These are phyloP conservation scores for Aspergillus sergii DNA, from an alignment of 2,329 filamentous ascomycete genomes.

Conservation along the genomic window DNA sequence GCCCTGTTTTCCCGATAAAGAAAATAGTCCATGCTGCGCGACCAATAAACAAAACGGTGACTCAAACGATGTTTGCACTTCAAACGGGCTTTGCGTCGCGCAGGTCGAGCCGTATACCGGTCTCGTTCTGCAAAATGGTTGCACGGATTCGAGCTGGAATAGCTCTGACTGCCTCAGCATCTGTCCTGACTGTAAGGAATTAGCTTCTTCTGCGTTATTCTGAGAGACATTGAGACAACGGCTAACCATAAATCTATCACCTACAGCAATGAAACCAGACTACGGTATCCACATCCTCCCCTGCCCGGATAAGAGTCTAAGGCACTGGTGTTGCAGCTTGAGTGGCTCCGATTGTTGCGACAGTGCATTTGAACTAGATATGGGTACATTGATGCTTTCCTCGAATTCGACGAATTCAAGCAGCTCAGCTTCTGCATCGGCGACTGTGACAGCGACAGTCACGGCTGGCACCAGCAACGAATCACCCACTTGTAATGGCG, in stretches of 20 bases:
- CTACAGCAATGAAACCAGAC: not conserved
- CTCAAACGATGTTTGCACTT: not conserved
- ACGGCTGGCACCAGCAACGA: not conserved
- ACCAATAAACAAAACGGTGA: not conserved
- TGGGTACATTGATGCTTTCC: conserved; percentile 5
- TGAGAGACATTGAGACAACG: not conserved
- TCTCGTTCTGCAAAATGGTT: not conserved
- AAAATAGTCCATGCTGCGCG: not conserved
- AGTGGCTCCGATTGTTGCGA: conserved; percentile 10
- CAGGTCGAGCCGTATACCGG: conserved; percentile 4
- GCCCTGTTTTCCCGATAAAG: conserved; percentile 1
- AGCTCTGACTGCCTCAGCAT: not conserved
- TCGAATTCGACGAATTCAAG: not conserved
- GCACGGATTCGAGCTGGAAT: conserved; percentile 3
- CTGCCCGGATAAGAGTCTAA: not conserved
- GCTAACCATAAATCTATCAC: too few relatives aligned
- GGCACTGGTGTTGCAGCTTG: conserved; percentile 12
- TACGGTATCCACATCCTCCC: conserved; percentile 8
- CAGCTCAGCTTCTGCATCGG: not conserved
- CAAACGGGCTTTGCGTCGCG: not conserved
- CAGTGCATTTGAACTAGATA: conserved; percentile 1
- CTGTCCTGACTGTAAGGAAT: not conserved
- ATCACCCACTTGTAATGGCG: not conserved
- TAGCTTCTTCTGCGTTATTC: not conserved
- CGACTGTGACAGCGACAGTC: not conserved